Conservation (phyloP, 2,329 filamentous ascomycete species). For the Rhinocladiella similis region DNA sequence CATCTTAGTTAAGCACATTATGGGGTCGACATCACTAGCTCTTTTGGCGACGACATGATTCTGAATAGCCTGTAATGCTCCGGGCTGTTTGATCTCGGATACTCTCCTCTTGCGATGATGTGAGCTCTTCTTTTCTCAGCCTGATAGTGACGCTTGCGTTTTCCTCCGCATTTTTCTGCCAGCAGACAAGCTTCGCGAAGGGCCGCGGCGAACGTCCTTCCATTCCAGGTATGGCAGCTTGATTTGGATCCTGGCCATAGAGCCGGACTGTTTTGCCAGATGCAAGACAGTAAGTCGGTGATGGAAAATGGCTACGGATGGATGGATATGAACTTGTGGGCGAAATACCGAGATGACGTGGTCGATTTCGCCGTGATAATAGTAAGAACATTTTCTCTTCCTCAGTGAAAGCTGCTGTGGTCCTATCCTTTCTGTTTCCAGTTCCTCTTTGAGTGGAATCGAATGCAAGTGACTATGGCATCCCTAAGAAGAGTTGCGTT, state of each 20-base stretch:
- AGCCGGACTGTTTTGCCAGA: not conserved
- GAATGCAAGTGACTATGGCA: conserved; percentile 3
- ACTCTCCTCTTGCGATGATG: not conserved
- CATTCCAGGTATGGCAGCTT: not conserved
- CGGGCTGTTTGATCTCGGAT: not conserved
- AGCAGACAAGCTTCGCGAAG: not conserved
- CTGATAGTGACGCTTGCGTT: not conserved
- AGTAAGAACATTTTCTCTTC: conserved; percentile 7
- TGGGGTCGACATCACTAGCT: too few relatives aligned
- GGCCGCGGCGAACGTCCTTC: not conserved
- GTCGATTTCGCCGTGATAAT: conserved; percentile 11
- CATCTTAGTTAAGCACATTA: too few relatives aligned
- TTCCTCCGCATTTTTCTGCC: not conserved
- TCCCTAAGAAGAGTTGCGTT: conserved; percentile 12
- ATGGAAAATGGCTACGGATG: conserved; percentile 9
- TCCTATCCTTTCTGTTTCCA: conserved; percentile 5
- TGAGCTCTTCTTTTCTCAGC: not conserved
- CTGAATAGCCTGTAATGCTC: too few relatives aligned
- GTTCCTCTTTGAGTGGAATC: conserved; percentile 9
- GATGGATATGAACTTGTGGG: conserved; percentile 1
- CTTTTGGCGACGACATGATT: too few relatives aligned
- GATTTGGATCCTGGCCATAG: not conserved
- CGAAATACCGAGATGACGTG: not conserved
- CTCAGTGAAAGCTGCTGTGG: not conserved
- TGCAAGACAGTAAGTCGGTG: conserved; percentile 2